Conservation (phyloP, 176 grass and related monocot species). For the Saccharum spontaneum region DNA sequence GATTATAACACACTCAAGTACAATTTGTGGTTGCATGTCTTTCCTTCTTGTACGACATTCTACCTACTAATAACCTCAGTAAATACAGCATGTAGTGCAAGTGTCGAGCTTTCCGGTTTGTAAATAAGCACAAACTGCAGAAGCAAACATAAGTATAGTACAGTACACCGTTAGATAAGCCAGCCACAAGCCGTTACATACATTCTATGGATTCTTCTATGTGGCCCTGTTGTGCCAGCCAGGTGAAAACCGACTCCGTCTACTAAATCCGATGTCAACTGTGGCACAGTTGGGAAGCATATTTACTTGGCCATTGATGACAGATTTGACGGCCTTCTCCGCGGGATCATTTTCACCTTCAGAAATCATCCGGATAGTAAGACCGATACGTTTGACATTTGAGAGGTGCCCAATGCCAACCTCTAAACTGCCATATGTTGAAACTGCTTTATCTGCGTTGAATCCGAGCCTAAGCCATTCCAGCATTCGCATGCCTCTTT, state of each 20-base stretch:
- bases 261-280: neutral
- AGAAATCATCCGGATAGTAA: neutral
- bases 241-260: neutral
- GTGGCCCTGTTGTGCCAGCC: too few relatives aligned
- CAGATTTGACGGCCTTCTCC: neutral
- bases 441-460: neutral
- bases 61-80: neutral
- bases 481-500: neutral
- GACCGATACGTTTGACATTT: neutral
- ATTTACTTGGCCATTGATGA: neutral
- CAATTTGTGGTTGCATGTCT: too few relatives aligned
- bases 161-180: neutral
- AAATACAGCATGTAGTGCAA: neutral
- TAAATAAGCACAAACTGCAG: neutral
- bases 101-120: neutral
- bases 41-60: neutral
- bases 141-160: neutral
- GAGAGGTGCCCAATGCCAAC: neutral
- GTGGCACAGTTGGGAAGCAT: neutral
- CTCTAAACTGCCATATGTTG: neutral
- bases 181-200: neutral
- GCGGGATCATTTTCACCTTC: neutral
- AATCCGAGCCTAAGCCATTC: neutral
- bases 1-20: too few relatives aligned
- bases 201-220: neutral